Base-by-base conservation (phyloP, 371 early-diverging fungal species). In the Apophysomyces variabilis region DNA sequence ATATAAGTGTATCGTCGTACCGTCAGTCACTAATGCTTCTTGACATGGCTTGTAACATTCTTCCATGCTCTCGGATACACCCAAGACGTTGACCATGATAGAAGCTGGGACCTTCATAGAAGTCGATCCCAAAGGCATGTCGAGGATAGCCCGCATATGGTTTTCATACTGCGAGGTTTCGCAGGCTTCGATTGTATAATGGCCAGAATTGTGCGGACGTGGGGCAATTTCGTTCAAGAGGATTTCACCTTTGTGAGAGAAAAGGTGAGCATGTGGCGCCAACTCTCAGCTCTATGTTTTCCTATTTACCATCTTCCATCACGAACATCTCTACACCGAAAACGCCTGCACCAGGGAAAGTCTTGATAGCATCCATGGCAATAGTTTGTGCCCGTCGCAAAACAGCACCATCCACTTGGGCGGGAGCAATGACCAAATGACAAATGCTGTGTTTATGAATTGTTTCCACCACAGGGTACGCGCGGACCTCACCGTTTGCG, bases 181-280 rank as follows among this genome's bases (percentile, higher is more conserved):
- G 76, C 97, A 97, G 1, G 97, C 97, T 72, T 98, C 99, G 66
- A 94, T 96, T 3, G 99, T 97, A 73, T 95, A 97, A 75, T 98
- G 99, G 61, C 99, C 99, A 21, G 97, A 96, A 83, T 98, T 98
- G 81, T 98, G 99, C 41, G 99, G 98, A 16, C 99, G 92, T 45
- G 99, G 99, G 4, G 99, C 99, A 68, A 98, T 93, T 75, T 98
- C 99, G 76, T 98, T 98, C 71, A 97, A 77, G 12, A 93, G 74
- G 60, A 98, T 90, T 5, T 85, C 73, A 54, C 83, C 89, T 89
- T 26, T 26, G 32, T 26, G 32, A 26, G 32, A 26, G 3, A 26
- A 26, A 3, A 26, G 32, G 32, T 26, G 32, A 26, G 32, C 32
- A 26, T 26, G 32, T 3, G 32, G 32, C 3, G 32, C 32, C 32